phyloP scores from a whole-genome alignment of 2,329 filamentous ascomycete genomes.

The Colletotrichum sp. region DNA sequence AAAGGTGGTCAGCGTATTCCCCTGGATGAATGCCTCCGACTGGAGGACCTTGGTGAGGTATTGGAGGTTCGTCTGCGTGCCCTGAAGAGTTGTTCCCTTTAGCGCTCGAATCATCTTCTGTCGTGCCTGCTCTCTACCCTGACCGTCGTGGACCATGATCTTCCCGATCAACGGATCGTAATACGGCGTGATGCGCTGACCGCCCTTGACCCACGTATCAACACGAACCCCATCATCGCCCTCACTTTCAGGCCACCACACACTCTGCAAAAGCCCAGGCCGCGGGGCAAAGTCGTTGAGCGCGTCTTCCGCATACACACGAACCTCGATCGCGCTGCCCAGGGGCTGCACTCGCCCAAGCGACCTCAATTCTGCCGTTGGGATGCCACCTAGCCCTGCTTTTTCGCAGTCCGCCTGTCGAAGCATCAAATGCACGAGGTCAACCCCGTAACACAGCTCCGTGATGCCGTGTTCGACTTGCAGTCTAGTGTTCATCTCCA shows the following conservation, averaged over 20 bases:
- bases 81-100: background rate
- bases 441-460: background rate
- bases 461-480: slow-evolving; percentile 76
- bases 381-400: background rate
- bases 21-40: background rate
- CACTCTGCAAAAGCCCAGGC: slow-evolving; percentile 61
- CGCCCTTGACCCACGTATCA: slow-evolving; percentile 68
- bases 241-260: slow-evolving; percentile 54
- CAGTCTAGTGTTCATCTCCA: slow-evolving; percentile 60
- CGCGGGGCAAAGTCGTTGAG: slow-evolving; percentile 62
- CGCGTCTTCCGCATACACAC: slow-evolving; percentile 57
- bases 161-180: slow-evolving; percentile 66
- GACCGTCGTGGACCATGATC: slow-evolving; percentile 59
- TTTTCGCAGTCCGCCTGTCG: slow-evolving; percentile 30
- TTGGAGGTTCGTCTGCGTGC: background rate
- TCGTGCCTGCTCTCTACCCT: slow-evolving; percentile 50
- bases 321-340: slow-evolving; percentile 41
- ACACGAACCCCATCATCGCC: slow-evolving; percentile 52
- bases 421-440: slow-evolving; percentile 10
- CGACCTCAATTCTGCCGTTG: background rate
- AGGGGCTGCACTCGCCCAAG: slow-evolving; percentile 20
- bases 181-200: slow-evolving; percentile 59
- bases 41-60: background rate
- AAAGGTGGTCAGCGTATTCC: background rate
- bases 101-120: slow-evolving; percentile 36